These are phyloP conservation scores for Microcos paniculata DNA, from an alignment of 345 rosid species.

Conservation along the genomic window DNA sequence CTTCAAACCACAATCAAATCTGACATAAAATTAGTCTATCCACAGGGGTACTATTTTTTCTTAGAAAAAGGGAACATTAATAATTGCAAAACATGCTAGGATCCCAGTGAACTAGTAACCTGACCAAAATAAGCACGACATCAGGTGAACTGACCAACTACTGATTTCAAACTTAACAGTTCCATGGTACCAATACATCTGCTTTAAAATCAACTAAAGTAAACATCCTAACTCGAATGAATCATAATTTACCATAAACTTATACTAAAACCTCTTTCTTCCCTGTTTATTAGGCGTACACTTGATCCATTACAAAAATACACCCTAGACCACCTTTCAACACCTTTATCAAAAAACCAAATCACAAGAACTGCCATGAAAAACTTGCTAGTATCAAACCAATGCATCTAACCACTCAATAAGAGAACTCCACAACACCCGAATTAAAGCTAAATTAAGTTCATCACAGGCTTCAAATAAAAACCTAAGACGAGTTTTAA, in stretches of 20 bases:
- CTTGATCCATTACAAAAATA: neutral
- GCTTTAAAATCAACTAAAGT: neutral
- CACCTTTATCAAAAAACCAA: neutral
- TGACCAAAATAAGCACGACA: neutral
- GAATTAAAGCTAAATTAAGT: neutral
- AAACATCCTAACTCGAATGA: neutral
- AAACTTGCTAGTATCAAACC: neutral
- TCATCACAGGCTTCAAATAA: neutral
- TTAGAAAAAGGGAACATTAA: neutral
- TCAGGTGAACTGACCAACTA: neutral
- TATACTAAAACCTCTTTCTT: neutral
- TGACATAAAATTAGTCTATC: neutral
- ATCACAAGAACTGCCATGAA: neutral
- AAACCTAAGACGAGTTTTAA: neutral
- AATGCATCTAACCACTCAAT: neutral
- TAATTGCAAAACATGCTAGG: neutral
- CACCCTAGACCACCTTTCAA: neutral
- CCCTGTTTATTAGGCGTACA: neutral
- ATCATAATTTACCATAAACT: neutral
- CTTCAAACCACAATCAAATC: neutral
- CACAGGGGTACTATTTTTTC: neutral
- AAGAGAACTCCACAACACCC: neutral
- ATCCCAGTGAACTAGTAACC: neutral
- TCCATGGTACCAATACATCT: neutral
- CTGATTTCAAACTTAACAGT: neutral